These are phyloP conservation scores for Yarrowia sp. DNA, from an alignment of 805 yeast genomes.

Conservation along the genomic window DNA sequence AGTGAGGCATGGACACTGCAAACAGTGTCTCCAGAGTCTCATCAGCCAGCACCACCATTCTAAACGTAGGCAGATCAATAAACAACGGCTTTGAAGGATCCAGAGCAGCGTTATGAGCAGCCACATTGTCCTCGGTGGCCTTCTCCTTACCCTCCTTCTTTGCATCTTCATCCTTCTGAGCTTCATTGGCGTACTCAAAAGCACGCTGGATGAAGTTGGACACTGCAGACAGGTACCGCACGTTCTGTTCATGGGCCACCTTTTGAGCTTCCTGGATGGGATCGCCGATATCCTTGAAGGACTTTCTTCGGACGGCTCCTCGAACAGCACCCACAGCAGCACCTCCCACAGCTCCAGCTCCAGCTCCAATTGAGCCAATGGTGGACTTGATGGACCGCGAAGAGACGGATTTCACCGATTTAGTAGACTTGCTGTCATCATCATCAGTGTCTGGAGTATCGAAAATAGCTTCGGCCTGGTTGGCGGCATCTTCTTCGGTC, in stretches of 20 bases:
- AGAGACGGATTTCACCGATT: constrained; percentile 33
- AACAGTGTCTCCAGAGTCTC: constrained; percentile 89
- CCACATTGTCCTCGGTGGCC: background rate
- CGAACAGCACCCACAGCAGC: constrained; percentile 12
- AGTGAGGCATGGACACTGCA: constrained; percentile 60
- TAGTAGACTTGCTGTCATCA: constrained; percentile 34
- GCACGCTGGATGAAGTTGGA: constrained; percentile 83
- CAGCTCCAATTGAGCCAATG: constrained; percentile 31
- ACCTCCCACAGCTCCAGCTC: constrained; percentile 41
- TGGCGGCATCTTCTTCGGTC: background rate
- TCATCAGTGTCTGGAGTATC: constrained; percentile 13
- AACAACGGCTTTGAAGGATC: constrained; percentile 76
- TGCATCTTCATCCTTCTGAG: background rate
- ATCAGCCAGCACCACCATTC: constrained; percentile 93
- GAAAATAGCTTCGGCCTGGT: background rate
- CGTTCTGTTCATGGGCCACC: constrained; percentile 38
- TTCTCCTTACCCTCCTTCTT: constrained; percentile 21
- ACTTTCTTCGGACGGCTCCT: background rate
- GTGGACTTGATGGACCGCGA: constrained; percentile 21
- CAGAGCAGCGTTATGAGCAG: constrained; percentile 65
- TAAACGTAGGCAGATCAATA: constrained; percentile 78
- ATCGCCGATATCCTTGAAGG: constrained; percentile 47
- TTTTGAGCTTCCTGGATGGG: constrained; percentile 45
- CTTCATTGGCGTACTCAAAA: constrained; percentile 79
- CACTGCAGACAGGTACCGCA: constrained; percentile 77